Evolutionary conservation across 805 yeast genomes (phyloP).

Genomic region (Candida parachauliodes): DNA sequence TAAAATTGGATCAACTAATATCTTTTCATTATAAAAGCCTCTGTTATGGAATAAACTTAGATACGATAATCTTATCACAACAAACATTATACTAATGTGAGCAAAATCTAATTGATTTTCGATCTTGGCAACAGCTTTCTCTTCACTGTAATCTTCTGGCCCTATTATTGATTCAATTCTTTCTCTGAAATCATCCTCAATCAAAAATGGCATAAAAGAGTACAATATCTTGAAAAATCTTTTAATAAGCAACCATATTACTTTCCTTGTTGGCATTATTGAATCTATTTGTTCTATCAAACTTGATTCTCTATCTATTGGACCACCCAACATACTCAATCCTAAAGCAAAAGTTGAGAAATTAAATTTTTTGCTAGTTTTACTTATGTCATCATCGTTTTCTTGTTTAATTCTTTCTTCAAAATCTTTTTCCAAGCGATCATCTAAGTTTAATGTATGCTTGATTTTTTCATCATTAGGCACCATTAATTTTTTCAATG

Average conservation of each 20-base stretch:
- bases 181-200: constrained; percentile 47
- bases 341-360: constrained; percentile 15
- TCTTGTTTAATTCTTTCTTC: constrained; percentile 29
- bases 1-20: constrained; percentile 18
- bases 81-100: constrained; percentile 34
- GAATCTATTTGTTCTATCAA: constrained; percentile 29
- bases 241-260: constrained; percentile 51
- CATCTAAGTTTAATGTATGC: constrained; percentile 18
- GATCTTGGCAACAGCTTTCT: constrained; percentile 22
- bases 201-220: constrained; percentile 60
- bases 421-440: constrained; percentile 17
- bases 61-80: constrained; percentile 40
- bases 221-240: constrained; percentile 57
- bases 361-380: constrained; percentile 9
- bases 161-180: constrained; percentile 44
- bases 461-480: constrained; percentile 16
- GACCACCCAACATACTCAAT: constrained; percentile 11
- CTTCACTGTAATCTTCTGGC: constrained; percentile 21
- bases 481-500: constrained; percentile 9
- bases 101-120: constrained; percentile 40
- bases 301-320: constrained; percentile 23
- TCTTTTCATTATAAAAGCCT: constrained; percentile 24
- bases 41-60: constrained; percentile 35
- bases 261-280: constrained; percentile 47
- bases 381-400: constrained; percentile 24